Percentiles rank a stretch among this genome's conserved stretches.
Evolutionary conservation across 1,284 basidiomycete genomes (phyloP).

Genomic region (Tetrapyrgos nigripes): DNA sequence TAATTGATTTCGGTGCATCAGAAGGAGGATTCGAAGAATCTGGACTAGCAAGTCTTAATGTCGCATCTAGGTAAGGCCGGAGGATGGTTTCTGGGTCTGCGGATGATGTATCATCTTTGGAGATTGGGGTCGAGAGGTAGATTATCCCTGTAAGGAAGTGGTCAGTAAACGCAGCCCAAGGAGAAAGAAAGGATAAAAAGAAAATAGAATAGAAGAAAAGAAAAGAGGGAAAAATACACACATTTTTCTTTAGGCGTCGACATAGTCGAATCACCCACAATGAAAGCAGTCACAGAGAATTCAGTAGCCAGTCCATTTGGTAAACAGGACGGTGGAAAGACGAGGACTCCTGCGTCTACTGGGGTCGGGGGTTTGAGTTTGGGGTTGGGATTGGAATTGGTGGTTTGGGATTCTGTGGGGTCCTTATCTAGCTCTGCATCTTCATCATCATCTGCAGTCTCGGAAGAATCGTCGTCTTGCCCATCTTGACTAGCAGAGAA

Average conservation of each 20-base stretch:
- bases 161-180: neutral
- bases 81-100: slow-evolving; percentile 55
- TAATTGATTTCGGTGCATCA: slow-evolving; percentile 23
- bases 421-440: slow-evolving; percentile 27
- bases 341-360: slow-evolving; percentile 76
- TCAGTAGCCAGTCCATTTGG: slow-evolving; percentile 46
- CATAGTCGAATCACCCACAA: slow-evolving; percentile 87
- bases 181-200: neutral
- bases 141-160: slow-evolving; percentile 68
- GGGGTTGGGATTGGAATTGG: slow-evolving; percentile 15
- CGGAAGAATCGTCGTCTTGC: slow-evolving; percentile 27
- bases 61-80: slow-evolving; percentile 63
- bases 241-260: slow-evolving; percentile 87
- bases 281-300: slow-evolving; percentile 69
- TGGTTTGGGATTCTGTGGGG: neutral
- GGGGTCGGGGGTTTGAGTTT: slow-evolving; percentile 23
- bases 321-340: slow-evolving; percentile 81
- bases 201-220: neutral
- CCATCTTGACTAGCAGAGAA: slow-evolving; percentile 34
- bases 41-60: slow-evolving; percentile 40
- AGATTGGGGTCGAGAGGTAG: slow-evolving; percentile 62
- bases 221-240: slow-evolving; percentile 43
- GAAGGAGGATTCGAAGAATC: slow-evolving; percentile 26
- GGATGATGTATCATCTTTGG: slow-evolving; percentile 17
- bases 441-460: slow-evolving; percentile 20